Evolutionary conservation across 2,329 filamentous ascomycete species (phyloP).

Genomic region (Fusarium avenaceum): DNA sequence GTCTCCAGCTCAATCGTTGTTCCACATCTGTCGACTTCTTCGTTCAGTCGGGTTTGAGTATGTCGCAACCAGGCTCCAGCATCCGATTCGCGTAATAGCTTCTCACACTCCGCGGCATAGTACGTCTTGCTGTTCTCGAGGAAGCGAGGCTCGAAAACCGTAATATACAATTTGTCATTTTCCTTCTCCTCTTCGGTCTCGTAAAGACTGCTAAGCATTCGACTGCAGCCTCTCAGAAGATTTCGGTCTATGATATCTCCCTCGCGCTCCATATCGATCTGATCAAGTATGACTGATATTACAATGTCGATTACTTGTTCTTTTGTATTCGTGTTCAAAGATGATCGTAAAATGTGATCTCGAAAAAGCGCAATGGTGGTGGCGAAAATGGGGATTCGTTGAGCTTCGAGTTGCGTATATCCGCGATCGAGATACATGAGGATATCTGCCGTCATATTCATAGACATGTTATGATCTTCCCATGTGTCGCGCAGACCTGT

Average conservation of each 20-base stretch:
- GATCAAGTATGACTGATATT: slow-evolving; percentile 85
- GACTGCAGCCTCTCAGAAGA: slow-evolving; percentile 83
- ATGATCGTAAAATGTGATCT: slow-evolving; percentile 81
- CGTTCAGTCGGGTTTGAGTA: slow-evolving; percentile 78
- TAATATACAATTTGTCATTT: slow-evolving; percentile 84
- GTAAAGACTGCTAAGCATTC: slow-evolving; percentile 92
- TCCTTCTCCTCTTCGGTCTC: slow-evolving; percentile 84
- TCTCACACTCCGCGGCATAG: slow-evolving; percentile 81
- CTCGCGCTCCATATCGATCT: slow-evolving; percentile 91
- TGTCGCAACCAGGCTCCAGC: slow-evolving; percentile 85
- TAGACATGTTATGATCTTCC: slow-evolving; percentile 90
- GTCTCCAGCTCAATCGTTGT: slow-evolving; percentile 84
- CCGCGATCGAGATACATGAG: slow-evolving; percentile 98
- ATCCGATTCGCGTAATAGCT: slow-evolving; percentile 81
- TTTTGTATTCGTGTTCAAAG: slow-evolving; percentile 60
- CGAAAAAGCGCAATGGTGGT: slow-evolving; percentile 90
- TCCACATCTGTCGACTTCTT: slow-evolving; percentile 85
- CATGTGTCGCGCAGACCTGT: slow-evolving; percentile 81
- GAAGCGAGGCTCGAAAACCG: slow-evolving; percentile 84
- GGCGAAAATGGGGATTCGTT: slow-evolving; percentile 83
- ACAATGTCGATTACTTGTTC: slow-evolving; percentile 79
- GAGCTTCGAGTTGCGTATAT: slow-evolving; percentile 75
- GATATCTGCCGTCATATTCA: slow-evolving; percentile 97
- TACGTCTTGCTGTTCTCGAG: slow-evolving; percentile 78
- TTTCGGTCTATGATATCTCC: slow-evolving; percentile 89